Evolutionary conservation across 768 basidiomycete genomes (phyloP).

Genomic region (Amanita fuliginea): DNA sequence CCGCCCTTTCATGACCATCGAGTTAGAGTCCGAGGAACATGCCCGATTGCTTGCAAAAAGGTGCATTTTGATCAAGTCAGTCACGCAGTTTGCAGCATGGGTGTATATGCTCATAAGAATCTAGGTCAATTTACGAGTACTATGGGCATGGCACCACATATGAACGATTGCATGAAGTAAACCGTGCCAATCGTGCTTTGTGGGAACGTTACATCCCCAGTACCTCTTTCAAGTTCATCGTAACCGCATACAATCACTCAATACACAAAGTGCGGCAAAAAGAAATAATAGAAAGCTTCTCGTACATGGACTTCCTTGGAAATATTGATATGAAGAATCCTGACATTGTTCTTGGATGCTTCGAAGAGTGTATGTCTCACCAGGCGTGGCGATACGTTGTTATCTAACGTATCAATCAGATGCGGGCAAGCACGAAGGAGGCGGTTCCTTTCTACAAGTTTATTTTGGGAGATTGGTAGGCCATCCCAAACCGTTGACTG

Average conservation of each 20-base stretch:
- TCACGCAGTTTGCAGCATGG: slow-evolving; percentile 4
- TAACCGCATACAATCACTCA: slow-evolving; percentile 65
- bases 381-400: not conserved
- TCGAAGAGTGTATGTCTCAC: slow-evolving; percentile 70
- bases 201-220: slow-evolving; percentile 53
- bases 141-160: slow-evolving; percentile 66
- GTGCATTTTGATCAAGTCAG: slow-evolving; percentile 79
- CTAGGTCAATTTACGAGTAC: slow-evolving; percentile 68
- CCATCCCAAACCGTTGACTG: slow-evolving; percentile 9
- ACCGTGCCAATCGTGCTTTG: slow-evolving; percentile 26
- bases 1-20: slow-evolving; percentile 68
- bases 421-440: slow-evolving; percentile 42
- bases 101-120: not conserved
- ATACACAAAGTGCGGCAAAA: slow-evolving; percentile 58
- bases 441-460: slow-evolving; percentile 57
- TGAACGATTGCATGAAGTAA: slow-evolving; percentile 52
- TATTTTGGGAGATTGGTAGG: slow-evolving; percentile 86
- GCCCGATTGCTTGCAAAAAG: slow-evolving; percentile 62
- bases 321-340: slow-evolving; percentile 75
- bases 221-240: slow-evolving; percentile 73
- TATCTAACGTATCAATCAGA: slow-evolving; percentile 22
- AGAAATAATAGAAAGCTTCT: slow-evolving; percentile 66
- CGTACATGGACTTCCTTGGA: slow-evolving; percentile 76
- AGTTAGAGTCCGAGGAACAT: slow-evolving; percentile 60
- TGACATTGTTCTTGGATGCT: slow-evolving; percentile 59